phyloP scores from a whole-genome alignment of 169 alveolate species.

The Miamiensis avidus region DNA sequence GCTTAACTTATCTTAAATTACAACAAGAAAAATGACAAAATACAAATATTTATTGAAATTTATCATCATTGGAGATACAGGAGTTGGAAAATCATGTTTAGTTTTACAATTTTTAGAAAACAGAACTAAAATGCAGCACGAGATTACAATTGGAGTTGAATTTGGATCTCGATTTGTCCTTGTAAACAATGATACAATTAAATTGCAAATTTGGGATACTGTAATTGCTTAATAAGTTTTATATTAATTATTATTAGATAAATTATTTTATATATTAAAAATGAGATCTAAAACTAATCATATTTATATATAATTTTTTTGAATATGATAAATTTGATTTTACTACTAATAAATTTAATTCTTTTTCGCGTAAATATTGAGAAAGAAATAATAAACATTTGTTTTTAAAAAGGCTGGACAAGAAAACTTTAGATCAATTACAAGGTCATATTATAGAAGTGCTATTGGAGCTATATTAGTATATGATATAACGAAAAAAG shows the following conservation, averaged over 20 bases:
- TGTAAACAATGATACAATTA: slow-evolving; percentile 48
- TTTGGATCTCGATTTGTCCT: slow-evolving; percentile 92
- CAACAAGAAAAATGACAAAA: background rate
- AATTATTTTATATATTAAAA: background rate
- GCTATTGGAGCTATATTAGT: slow-evolving; percentile 41
- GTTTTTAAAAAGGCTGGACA: slow-evolving; percentile 76
- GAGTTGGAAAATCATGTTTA: slow-evolving; percentile 96
- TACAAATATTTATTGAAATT: slow-evolving; percentile 12
- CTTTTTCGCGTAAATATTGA: no score
- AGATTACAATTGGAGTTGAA: slow-evolving; percentile 96
- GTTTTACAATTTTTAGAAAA: slow-evolving; percentile 95
- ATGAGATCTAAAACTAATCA: background rate
- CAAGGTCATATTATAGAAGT: slow-evolving; percentile 86
- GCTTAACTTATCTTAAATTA: background rate
- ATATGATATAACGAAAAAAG: background rate
- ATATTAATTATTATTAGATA: no score
- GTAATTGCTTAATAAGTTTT: slow-evolving; percentile 15
- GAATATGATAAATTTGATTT: slow-evolving; percentile 24
- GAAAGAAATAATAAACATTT: background rate
- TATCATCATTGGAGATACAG: slow-evolving; percentile 27
- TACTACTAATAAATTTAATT: no score
- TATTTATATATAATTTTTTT: background rate
- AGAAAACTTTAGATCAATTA: slow-evolving; percentile 68
- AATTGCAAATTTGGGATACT: slow-evolving; percentile 48
- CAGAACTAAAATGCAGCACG: slow-evolving; percentile 94